Percentiles rank a stretch among this genome's conserved stretches.
Evolutionary conservation across 2,329 filamentous ascomycete genomes (phyloP).

Genomic region (Alternaria infectoria): DNA sequence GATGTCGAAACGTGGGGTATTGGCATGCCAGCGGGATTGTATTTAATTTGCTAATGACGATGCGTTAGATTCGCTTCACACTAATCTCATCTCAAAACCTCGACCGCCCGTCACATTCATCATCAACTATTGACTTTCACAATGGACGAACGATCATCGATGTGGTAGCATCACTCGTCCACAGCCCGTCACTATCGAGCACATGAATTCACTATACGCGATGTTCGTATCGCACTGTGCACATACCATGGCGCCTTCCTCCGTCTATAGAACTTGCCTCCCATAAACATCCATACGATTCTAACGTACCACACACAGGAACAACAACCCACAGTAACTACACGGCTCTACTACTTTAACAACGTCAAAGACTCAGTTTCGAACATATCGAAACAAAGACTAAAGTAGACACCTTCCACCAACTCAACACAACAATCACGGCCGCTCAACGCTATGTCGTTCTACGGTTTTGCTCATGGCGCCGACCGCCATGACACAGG

Average conservation of each 20-base stretch:
- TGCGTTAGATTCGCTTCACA: constrained; percentile 17
- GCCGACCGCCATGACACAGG: not conserved
- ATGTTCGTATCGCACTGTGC: not conserved
- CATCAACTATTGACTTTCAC: not conserved
- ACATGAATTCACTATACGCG: not conserved
- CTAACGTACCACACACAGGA: not conserved
- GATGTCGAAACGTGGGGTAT: constrained; percentile 6
- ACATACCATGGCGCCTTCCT: not conserved
- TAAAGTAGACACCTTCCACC: not conserved
- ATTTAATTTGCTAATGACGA: constrained; percentile 42
- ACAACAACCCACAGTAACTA: not conserved
- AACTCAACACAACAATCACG: not conserved
- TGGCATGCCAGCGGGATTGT: constrained; percentile 16
- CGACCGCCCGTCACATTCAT: not conserved
- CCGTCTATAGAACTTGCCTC: not conserved
- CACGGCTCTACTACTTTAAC: not conserved
- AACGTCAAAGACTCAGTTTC: not conserved
- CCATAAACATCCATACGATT: not conserved
- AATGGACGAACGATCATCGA: not conserved
- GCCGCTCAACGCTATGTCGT: not conserved
- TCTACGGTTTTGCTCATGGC: not conserved
- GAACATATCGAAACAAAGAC: not conserved
- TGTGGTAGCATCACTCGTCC: not conserved
- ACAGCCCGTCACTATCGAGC: not conserved
- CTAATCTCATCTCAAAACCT: not conserved